Evolutionary conservation across 2,329 filamentous ascomycete species (phyloP), one percentile per base, ranked within the genome.

Genomic region (Trichoderma pleuroti): DNA sequence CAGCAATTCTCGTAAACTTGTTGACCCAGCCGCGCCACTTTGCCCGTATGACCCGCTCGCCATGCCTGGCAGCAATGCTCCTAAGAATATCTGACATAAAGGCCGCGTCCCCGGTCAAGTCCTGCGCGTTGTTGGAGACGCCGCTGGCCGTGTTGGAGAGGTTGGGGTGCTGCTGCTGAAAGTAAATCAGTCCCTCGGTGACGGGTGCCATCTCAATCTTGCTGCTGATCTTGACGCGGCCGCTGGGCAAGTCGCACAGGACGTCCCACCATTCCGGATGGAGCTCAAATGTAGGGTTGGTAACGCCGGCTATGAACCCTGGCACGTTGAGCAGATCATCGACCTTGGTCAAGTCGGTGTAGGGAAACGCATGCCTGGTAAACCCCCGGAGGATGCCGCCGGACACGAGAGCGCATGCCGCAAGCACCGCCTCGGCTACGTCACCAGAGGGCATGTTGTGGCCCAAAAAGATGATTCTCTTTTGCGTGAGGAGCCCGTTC

Each of bases 201-300:
- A 92, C 81, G 1, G 91, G 88, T 0, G 94, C 92, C 26, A 88
- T 82, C 73, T 98, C 95, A 74, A 98, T 94, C 76, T 90, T 91
- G 79, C 88, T 93, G 77, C 93, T 97, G 77, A 99, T 98, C 81
- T 96, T 97, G 85, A 99, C 94, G 56, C 94, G 90, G 11, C 96
- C 96, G 1, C 91, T 95, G 0, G 94, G 92, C 54, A 99, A 85
- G 80, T 99, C 96, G 80, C 96, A 99, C 14, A 99, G 86, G 11
- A 99, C 83, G 81, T 99, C 96, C 96, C 96, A 99, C 96, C 96
- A 99, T 79, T 98, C 94, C 0, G 92, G 93, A 77, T 98, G 95
- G 77, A 94, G 90, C 72, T 95, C 94, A 79, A 99, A 99, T 0
- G 94, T 95, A 7, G 96, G 96, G 78, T 99, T 99, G 1, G 95